These are phyloP conservation scores for Pelargonium myrrhifolium DNA, from an alignment of 441 rosid genomes.

Conservation along the genomic window DNA sequence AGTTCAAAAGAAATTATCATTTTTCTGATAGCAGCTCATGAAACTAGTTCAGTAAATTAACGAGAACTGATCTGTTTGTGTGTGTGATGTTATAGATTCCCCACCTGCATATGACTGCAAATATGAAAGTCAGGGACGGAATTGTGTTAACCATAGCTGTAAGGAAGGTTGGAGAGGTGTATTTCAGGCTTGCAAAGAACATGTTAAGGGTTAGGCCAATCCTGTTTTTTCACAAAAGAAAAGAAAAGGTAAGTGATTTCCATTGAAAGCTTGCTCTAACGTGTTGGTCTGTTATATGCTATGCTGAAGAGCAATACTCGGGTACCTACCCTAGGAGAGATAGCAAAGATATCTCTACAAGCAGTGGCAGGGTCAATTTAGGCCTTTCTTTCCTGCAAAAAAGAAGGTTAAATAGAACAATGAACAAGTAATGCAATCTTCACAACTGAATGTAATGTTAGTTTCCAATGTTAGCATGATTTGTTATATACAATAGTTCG, in stretches of 20 bases:
- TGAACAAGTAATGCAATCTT: background rate
- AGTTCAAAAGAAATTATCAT: too few relatives aligned
- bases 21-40: background rate
- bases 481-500: background rate
- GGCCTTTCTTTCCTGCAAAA: conserved; percentile 52
- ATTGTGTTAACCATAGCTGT: conserved; percentile 45
- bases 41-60: background rate
- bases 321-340: conserved; percentile 49
- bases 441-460: background rate
- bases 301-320: background rate
- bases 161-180: conserved; percentile 56
- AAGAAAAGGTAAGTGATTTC: background rate
- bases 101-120: conserved; percentile 43
- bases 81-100: background rate
- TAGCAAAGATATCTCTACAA: conserved; percentile 49
- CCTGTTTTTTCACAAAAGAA: conserved; percentile 19
- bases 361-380: conserved; percentile 40
- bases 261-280: background rate
- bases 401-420: background rate
- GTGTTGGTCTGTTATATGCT: background rate
- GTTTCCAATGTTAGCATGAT: background rate
- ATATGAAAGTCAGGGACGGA: conserved; percentile 48
- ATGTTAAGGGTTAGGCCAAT: conserved; percentile 45
- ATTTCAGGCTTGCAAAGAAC: conserved; percentile 54
- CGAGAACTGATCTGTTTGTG: background rate